phyloP scores from a whole-genome alignment of 805 yeast species.

The Lipomyces chichibuensis region DNA sequence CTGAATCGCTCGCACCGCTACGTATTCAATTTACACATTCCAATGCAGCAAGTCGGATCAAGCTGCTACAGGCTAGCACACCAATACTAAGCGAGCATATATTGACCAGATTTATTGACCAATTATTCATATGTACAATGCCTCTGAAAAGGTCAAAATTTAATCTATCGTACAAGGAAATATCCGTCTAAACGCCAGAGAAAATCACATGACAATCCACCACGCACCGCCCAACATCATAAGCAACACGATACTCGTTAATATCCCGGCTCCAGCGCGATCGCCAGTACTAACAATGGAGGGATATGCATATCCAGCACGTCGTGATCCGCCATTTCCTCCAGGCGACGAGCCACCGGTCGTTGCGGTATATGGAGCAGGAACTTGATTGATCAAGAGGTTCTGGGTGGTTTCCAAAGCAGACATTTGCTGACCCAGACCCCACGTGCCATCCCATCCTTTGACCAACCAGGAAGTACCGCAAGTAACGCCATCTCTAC shows the following conservation, averaged over 20 bases:
- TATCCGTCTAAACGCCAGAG: neutral
- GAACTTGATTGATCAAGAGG: conserved; percentile 37
- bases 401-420: conserved; percentile 69
- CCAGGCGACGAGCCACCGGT: conserved; percentile 50
- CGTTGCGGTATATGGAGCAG: conserved; percentile 50
- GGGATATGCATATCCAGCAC: neutral
- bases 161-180: neutral
- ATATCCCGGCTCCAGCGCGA: conserved; percentile 28
- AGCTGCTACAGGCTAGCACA: no score
- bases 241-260: conserved; percentile 17
- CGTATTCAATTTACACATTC: no score
- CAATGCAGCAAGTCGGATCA: no score
- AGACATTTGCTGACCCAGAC: conserved; percentile 88
- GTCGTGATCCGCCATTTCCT: neutral
- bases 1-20: no score
- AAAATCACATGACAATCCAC: conserved; percentile 20
- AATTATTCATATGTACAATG: no score
- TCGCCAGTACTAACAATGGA: conserved; percentile 18
- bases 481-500: conserved; percentile 84
- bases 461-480: conserved; percentile 74
- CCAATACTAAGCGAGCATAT: no score
- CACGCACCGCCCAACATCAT: conserved; percentile 22
- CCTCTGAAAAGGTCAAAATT: neutral
- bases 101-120: no score
- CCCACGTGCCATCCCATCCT: conserved; percentile 74